Evolutionary conservation across 2,329 filamentous ascomycete genomes (phyloP).

Genomic region (Periconia sp.): DNA sequence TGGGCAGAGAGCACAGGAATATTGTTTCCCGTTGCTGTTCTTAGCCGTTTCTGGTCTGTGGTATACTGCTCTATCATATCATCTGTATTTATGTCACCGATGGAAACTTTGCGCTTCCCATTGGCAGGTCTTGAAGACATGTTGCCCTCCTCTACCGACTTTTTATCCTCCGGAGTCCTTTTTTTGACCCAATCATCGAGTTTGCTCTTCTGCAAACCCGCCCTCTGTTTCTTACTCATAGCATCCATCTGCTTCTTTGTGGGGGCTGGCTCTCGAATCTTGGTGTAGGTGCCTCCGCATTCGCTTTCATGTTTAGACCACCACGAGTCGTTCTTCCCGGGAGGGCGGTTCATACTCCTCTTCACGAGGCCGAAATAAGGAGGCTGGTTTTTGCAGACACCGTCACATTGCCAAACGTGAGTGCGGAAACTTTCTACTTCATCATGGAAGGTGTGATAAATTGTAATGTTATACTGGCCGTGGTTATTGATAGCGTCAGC

Average conservation of each 20-base stretch:
- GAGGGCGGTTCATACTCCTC: conserved; percentile 49
- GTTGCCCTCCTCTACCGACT: conserved; percentile 13
- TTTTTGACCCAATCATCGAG: conserved; percentile 45
- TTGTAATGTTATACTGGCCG: conserved; percentile 44
- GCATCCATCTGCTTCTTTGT: conserved; percentile 45
- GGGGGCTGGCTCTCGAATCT: conserved; percentile 45
- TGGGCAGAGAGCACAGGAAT: conserved; percentile 14
- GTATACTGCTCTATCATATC: conserved; percentile 3
- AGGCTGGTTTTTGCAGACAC: conserved; percentile 40
- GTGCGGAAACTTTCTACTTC: conserved; percentile 50
- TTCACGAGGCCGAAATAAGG: conserved; percentile 50
- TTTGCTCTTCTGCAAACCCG: conserved; percentile 49
- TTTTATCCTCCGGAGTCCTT: conserved; percentile 12
- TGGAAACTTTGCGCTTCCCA: conserved; percentile 13
- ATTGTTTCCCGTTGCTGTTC: conserved; percentile 9
- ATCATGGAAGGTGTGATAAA: conserved; percentile 50
- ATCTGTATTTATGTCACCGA: conserved; percentile 1
- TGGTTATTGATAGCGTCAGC: conserved; percentile 50
- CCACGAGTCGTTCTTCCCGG: conserved; percentile 47
- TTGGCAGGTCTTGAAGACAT: conserved; percentile 3
- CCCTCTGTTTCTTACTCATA: conserved; percentile 44
- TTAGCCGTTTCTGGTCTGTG: conserved; percentile 24
- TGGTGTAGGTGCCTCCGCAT: conserved; percentile 46
- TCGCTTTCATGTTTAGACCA: conserved; percentile 43
- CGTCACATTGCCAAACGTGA: conserved; percentile 49